These are phyloP conservation scores for Tolypocladium ovalisporum DNA, from an alignment of 2,329 filamentous ascomycete genomes.

Conservation along the genomic window DNA sequence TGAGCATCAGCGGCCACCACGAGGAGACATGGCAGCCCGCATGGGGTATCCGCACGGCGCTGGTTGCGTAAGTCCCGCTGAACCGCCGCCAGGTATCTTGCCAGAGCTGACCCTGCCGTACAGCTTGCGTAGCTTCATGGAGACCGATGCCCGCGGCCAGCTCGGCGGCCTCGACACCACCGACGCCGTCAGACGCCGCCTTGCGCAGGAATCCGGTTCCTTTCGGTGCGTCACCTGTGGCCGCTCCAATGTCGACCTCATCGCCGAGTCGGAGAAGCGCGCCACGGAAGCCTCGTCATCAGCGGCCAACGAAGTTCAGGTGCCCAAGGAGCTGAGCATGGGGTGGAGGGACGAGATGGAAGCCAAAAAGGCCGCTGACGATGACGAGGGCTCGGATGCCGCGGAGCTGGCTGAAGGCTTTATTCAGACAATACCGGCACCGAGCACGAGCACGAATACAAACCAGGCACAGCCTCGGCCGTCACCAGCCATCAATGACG, in stretches of 20 bases:
- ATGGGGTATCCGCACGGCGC: slow-evolving; percentile 87
- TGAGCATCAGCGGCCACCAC: slow-evolving; percentile 88
- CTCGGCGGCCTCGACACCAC: slow-evolving; percentile 77
- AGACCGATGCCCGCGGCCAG: slow-evolving; percentile 77
- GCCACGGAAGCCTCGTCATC: slow-evolving; percentile 27
- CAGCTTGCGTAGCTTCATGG: slow-evolving; percentile 78
- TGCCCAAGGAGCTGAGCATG: slow-evolving; percentile 49
- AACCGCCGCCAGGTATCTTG: no score
- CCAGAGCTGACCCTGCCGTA: background rate
- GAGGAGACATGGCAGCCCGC: slow-evolving; percentile 98
- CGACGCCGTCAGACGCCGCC: slow-evolving; percentile 52
- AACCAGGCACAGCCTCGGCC: background rate
- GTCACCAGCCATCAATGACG: background rate
- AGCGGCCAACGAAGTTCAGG: slow-evolving; percentile 28
- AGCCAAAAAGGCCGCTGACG: slow-evolving; percentile 10
- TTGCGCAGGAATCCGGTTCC: slow-evolving; percentile 54
- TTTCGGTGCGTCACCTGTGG: slow-evolving; percentile 65
- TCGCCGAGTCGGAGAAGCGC: slow-evolving; percentile 56
- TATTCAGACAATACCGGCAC: slow-evolving; percentile 33
- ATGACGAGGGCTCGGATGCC: slow-evolving; percentile 27
- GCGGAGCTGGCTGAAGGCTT: slow-evolving; percentile 47
- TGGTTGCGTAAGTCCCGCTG: slow-evolving; percentile 43
- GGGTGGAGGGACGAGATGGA: slow-evolving; percentile 65
- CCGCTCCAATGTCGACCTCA: slow-evolving; percentile 61
- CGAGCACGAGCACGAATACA: background rate